Evolutionary conservation across 441 rosid genomes (phyloP).

Genomic region (Populus hybrid): DNA sequence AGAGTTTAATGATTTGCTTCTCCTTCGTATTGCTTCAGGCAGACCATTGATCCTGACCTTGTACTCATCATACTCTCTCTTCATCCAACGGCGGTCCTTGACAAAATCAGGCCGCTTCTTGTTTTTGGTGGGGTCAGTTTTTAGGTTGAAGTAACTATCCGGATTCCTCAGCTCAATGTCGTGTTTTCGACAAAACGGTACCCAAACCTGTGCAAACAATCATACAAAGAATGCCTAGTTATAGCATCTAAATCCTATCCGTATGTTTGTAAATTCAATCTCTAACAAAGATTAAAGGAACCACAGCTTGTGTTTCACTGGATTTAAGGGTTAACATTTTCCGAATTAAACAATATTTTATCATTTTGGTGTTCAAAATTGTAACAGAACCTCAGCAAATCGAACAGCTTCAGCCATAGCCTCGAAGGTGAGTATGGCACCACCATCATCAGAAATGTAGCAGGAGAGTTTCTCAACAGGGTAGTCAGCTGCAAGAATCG

Average conservation of each 20-base stretch:
- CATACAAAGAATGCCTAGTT: neutral
- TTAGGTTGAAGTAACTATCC: constrained; percentile 61
- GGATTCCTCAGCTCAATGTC: constrained; percentile 85
- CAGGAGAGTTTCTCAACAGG: constrained; percentile 69
- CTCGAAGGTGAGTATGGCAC: constrained; percentile 83
- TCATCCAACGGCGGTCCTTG: constrained; percentile 85
- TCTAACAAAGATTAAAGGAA: neutral
- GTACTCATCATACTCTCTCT: constrained; percentile 90
- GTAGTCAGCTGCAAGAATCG: constrained; percentile 69
- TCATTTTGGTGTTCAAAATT: neutral
- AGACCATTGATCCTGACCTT: constrained; percentile 87
- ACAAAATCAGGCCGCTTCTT: constrained; percentile 76
- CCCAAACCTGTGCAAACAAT: constrained; percentile 54
- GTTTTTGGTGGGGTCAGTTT: constrained; percentile 63
- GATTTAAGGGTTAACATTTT: neutral
- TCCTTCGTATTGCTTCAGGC: constrained; percentile 58
- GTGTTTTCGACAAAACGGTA: constrained; percentile 89
- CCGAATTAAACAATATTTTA: neutral
- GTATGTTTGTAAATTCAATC: neutral
- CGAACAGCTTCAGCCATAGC: constrained; percentile 91
- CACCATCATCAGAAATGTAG: constrained; percentile 90
- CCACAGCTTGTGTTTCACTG: neutral
- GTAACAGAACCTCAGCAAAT: constrained; percentile 54
- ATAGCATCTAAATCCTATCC: neutral
- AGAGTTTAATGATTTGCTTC: constrained; percentile 51